Conservation (phyloP, 768 basidiomycete genomes). For the Rhizopogon vesiculosus region DNA sequence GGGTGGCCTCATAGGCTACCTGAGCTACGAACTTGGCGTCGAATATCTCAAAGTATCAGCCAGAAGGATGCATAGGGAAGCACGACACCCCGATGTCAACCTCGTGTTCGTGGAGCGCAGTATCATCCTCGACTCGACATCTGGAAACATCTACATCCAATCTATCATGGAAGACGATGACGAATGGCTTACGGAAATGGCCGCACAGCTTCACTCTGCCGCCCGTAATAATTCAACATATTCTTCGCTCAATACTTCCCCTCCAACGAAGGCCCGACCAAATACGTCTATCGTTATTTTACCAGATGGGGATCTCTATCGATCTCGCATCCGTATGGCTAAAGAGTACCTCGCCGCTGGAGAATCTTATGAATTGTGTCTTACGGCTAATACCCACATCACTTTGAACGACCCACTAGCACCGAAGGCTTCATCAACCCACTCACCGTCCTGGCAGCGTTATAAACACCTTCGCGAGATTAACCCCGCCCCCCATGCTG, state of each 20-base stretch:
- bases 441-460: slow-evolving; percentile 58
- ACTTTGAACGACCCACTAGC: slow-evolving; percentile 33
- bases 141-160: slow-evolving; percentile 54
- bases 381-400: slow-evolving; percentile 72
- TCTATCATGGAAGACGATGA: slow-evolving; percentile 56
- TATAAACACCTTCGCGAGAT: slow-evolving; percentile 65
- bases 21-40: slow-evolving; percentile 79
- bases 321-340: slow-evolving; percentile 61
- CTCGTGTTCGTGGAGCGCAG: slow-evolving; percentile 77
- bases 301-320: slow-evolving; percentile 59
- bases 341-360: slow-evolving; percentile 76
- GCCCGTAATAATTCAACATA: slow-evolving; percentile 8
- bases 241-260: slow-evolving; percentile 7
- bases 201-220: slow-evolving; percentile 12
- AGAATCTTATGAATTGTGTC: slow-evolving; percentile 90
- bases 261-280: slow-evolving; percentile 20
- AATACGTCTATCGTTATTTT: slow-evolving; percentile 34
- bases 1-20: slow-evolving; percentile 75
- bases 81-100: slow-evolving; percentile 65
- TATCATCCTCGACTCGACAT: slow-evolving; percentile 58
- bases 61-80: slow-evolving; percentile 18
- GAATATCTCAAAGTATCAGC: slow-evolving; percentile 45
- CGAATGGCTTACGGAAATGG: slow-evolving; percentile 53
- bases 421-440: slow-evolving; percentile 7
- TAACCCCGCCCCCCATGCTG: slow-evolving; percentile 90